These are phyloP conservation scores for Ceratobasidium sp. DNA, from an alignment of 1,284 basidiomycete species.

Conservation along the genomic window DNA sequence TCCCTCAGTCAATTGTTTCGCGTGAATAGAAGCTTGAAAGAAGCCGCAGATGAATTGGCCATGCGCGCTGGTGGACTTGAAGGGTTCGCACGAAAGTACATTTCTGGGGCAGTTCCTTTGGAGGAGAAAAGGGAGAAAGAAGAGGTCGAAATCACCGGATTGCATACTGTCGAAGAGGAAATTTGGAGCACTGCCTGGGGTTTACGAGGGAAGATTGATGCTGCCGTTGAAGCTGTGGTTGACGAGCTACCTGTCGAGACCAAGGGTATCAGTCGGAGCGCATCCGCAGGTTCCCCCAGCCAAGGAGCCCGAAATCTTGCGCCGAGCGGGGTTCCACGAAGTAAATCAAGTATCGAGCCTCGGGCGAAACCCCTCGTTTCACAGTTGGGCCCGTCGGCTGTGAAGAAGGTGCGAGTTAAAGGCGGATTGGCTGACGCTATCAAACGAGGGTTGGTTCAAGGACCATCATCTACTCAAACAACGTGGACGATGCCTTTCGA, in stretches of 20 bases:
- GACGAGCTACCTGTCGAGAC: slow-evolving; percentile 47
- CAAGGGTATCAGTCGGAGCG: slow-evolving; percentile 46
- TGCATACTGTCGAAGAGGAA: slow-evolving; percentile 94
- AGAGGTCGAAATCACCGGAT: slow-evolving; percentile 66
- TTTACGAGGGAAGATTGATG: slow-evolving; percentile 95
- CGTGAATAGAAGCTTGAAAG: slow-evolving; percentile 65
- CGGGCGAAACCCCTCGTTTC: slow-evolving; percentile 41
- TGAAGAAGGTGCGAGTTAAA: slow-evolving; percentile 18
- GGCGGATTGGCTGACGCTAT: slow-evolving; percentile 33
- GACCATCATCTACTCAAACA: background rate
- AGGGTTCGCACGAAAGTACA: slow-evolving; percentile 69
- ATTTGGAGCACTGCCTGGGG: slow-evolving; percentile 97
- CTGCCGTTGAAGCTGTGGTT: slow-evolving; percentile 77
- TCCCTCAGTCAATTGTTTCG: slow-evolving; percentile 67
- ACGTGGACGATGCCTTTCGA: slow-evolving; percentile 80
- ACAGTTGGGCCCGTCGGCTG: background rate
- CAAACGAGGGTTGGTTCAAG: slow-evolving; percentile 15
- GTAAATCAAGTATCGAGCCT: slow-evolving; percentile 39
- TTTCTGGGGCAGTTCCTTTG: slow-evolving; percentile 51
- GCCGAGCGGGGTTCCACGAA: background rate
- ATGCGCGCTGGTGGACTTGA: slow-evolving; percentile 68
- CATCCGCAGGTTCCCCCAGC: slow-evolving; percentile 18
- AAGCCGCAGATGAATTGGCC: slow-evolving; percentile 68
- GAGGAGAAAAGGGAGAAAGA: slow-evolving; percentile 59
- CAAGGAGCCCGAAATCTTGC: background rate